Conservation (phyloP, 805 yeast species). For the Metschnikowia arizonensis region DNA sequence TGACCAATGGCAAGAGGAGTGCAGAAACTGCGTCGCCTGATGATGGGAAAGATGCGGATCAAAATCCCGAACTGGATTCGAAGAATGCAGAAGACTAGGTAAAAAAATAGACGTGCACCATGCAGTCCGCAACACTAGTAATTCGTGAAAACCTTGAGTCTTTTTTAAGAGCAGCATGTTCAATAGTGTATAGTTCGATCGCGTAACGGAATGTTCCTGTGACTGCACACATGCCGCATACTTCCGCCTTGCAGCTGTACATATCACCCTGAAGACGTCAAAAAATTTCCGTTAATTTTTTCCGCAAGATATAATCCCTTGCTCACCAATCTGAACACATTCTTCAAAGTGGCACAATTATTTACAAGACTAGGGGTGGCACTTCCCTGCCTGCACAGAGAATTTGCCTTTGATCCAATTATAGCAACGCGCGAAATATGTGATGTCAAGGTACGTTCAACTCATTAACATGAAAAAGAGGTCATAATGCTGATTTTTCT, state of each 20-base stretch:
- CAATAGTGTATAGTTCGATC: background rate
- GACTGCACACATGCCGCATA: background rate
- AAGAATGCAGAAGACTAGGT: background rate
- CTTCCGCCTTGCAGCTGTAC: background rate
- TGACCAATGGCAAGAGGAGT: constrained; percentile 2
- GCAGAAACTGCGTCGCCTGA: background rate
- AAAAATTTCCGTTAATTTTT: background rate
- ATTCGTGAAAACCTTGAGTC: background rate
- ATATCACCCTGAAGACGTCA: no score
- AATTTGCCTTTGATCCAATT: background rate
- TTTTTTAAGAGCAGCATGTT: background rate
- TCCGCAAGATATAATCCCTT: background rate
- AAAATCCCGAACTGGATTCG: background rate
- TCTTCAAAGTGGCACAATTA: background rate
- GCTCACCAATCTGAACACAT: background rate
- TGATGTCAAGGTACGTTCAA: background rate
- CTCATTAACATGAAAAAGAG: background rate
- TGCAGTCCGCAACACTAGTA: background rate
- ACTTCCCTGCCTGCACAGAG: background rate
- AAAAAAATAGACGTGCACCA: background rate
- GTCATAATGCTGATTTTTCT: background rate
- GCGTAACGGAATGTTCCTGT: constrained; percentile 2
- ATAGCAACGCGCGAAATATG: constrained; percentile 2
- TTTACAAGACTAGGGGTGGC: background rate
- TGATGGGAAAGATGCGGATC: background rate